These are phyloP conservation scores for Macrolepiota fuliginosa DNA, from an alignment of 768 basidiomycete genomes.

Conservation along the genomic window DNA sequence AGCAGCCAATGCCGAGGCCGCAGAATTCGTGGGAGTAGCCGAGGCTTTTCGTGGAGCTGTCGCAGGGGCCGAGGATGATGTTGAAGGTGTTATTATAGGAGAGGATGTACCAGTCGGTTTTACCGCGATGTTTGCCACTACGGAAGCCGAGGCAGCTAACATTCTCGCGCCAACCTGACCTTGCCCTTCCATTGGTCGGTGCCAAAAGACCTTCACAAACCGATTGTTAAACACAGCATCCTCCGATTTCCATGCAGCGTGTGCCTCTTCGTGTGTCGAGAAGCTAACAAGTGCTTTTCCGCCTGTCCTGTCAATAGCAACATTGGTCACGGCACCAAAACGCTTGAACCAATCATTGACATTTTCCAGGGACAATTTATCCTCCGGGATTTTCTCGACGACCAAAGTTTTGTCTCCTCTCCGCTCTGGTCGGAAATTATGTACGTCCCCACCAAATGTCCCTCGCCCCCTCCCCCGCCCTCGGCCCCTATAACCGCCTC, in stretches of 20 bases:
- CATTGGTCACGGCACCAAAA: constrained; percentile 90
- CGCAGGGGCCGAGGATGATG: constrained; percentile 10
- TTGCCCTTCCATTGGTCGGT: constrained; percentile 89
- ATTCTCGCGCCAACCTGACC: constrained; percentile 75
- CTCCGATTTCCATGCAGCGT: constrained; percentile 87
- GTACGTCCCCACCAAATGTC: constrained; percentile 62
- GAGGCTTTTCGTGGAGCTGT: constrained; percentile 16
- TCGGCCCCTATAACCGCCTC: constrained; percentile 41
- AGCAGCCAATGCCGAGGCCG: constrained; percentile 55
- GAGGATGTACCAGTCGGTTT: constrained; percentile 24
- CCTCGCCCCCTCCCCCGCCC: constrained; percentile 40
- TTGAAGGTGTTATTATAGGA: constrained; percentile 22
- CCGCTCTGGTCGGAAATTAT: constrained; percentile 64
- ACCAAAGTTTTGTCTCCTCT: constrained; percentile 81
- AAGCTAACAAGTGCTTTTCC: constrained; percentile 90
- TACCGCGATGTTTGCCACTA: constrained; percentile 61
- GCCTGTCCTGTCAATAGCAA: constrained; percentile 74
- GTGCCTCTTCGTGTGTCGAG: constrained; percentile 76
- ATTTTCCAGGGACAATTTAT: constrained; percentile 71
- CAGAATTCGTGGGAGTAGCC: constrained; percentile 15
- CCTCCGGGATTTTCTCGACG: constrained; percentile 90
- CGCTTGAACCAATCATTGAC: constrained; percentile 90
- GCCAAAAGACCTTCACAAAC: constrained; percentile 96
- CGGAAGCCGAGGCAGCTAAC: constrained; percentile 77
- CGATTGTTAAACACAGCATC: constrained; percentile 94